Evolutionary conservation across 148 eudicot genomes (phyloP), one percentile per base, ranked within the genome.

Genomic region (Pouteria glomerata): DNA sequence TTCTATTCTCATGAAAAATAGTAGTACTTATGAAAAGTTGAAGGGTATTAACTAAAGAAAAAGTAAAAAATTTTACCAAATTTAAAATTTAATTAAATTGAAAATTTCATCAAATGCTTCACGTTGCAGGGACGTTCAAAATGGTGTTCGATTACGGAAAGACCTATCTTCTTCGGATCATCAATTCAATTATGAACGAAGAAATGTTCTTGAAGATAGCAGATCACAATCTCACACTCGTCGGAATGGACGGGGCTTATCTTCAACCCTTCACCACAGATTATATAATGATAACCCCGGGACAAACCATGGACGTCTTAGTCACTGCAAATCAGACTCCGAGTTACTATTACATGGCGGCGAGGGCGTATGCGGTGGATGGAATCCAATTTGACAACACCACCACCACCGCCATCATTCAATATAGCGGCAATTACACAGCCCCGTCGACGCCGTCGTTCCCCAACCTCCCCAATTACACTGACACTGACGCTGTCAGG

Each of bases 261-360:
- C 26, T 69, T 30, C 69, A 75, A 27, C 78, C 78, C 24, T 23
- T 75, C 2, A 51, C 3, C 4, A 75, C 78, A 7, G 27, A 26
- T 41, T 68, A 58, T 59, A 75, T 75, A 37, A 75, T 75, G 78
- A 75, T 75, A 57, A 60, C 78, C 23, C 73, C 73, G 8, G 73
- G 78, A 21, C 78, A 75, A 35, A 57, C 78, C 70, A 75, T 75
- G 74, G 79, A 76, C 23, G 41, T 76, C 5, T 41, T 76, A 62
- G 23, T 69, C 24, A 63, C 66, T 7, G 79, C 79, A 30, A 30
- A 70, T 61, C 79, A 76, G 21, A 14, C n/a, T 0, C 69, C 64
- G 2, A 34, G 63, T 27, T 8, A 55, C 39, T 70, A 76, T 56
- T 70, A 69, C 67, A 70, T 76, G 50, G 79, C 74, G 0, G 39